phyloP scores from a whole-genome alignment of 441 rosid genomes.

The Gossypium schwendimanii region DNA sequence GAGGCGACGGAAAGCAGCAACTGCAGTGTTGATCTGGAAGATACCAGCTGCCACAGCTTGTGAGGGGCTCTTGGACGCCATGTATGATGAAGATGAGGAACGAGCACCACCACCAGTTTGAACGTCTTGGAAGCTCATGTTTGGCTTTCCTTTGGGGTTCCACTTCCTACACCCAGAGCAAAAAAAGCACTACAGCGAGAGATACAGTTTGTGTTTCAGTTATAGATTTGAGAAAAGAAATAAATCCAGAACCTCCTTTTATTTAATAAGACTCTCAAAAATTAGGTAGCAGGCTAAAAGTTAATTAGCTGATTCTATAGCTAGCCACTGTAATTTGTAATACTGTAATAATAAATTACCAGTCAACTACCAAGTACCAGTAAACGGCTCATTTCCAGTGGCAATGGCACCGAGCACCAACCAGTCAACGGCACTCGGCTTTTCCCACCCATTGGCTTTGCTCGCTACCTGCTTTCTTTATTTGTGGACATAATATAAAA shows the following conservation, averaged over 20 bases:
- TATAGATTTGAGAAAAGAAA: neutral
- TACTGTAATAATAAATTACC: neutral
- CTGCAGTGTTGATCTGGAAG: constrained; percentile 68
- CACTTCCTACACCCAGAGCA: neutral
- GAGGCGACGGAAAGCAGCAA: constrained; percentile 58
- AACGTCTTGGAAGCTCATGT: constrained; percentile 65
- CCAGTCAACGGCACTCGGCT: neutral
- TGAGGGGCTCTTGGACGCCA: constrained; percentile 38
- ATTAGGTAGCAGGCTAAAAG: neutral
- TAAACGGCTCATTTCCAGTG: neutral
- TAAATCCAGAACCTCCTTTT: neutral
- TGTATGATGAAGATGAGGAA: constrained; percentile 23
- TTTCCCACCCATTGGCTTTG: neutral
- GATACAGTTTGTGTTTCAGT: neutral
- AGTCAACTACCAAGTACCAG: neutral
- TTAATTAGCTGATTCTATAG: neutral
- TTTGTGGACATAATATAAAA: neutral
- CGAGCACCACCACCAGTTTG: constrained; percentile 24
- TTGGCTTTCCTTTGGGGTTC: neutral
- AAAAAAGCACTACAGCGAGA: neutral
- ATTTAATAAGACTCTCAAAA: neutral
- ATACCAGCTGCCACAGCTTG: constrained; percentile 61
- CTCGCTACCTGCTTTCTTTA: neutral
- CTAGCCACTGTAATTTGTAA: neutral
- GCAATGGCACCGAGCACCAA: neutral